Evolutionary conservation across 78 protist genomes (phyloP).

Genomic region (Fonticula alba): DNA sequence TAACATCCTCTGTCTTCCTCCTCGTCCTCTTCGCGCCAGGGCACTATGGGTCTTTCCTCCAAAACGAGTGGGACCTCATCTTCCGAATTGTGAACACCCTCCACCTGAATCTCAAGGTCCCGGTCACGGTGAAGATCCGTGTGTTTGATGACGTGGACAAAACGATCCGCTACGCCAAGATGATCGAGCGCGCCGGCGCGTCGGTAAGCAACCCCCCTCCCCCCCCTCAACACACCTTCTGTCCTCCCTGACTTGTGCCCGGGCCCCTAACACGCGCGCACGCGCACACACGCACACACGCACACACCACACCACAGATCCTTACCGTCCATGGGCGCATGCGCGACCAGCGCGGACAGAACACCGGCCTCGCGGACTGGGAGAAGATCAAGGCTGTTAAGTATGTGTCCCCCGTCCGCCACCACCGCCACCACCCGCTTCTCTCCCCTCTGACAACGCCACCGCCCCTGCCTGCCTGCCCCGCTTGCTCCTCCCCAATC

Average conservation of each 20-base stretch:
- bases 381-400: conserved; percentile 10
- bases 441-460: not conserved
- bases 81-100: conserved; percentile 3
- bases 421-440: not conserved
- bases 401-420: not conserved
- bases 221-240: too few species aligned
- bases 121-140: conserved; percentile 50
- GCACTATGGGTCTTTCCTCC: conserved; percentile 41
- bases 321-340: conserved; percentile 48
- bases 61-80: conserved; percentile 36
- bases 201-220: too few species aligned
- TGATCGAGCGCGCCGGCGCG: conserved; percentile 39
- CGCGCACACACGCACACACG: too few species aligned
- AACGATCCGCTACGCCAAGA: conserved; percentile 35
- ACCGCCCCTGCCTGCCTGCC: not conserved
- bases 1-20: too few species aligned
- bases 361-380: conserved; percentile 47
- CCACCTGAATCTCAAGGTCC: conserved; percentile 11
- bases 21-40: too few species aligned
- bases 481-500: too few species aligned
- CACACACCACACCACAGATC: too few species aligned
- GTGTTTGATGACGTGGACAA: conserved; percentile 7
- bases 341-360: conserved; percentile 33
- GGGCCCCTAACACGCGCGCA: too few species aligned
- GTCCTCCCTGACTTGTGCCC: too few species aligned